A percentile compares a stretch with the other conserved stretches of the same genome.
Evolutionary conservation across 768 basidiomycete genomes (phyloP).

Genomic region (Candolleomyces efflorescens): DNA sequence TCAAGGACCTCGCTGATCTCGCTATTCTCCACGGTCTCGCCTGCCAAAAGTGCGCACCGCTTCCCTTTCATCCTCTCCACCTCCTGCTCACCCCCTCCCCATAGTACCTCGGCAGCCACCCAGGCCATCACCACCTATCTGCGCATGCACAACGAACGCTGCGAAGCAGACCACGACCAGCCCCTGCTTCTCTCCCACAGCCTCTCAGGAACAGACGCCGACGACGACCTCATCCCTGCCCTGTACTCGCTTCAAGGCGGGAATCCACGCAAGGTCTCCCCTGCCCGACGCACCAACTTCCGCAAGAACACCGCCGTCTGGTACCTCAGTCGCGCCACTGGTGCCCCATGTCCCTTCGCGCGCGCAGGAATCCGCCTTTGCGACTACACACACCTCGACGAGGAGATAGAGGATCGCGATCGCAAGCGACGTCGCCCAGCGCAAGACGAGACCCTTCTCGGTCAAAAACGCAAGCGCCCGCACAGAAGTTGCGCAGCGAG

Average conservation of each 20-base stretch:
- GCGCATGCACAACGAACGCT: constrained; percentile 66
- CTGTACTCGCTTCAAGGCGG: constrained; percentile 69
- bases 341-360: constrained; percentile 72
- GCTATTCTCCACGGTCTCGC: constrained; percentile 58
- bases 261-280: constrained; percentile 41
- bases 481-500: constrained; percentile 32
- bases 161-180: constrained; percentile 65
- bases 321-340: constrained; percentile 74
- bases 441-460: constrained; percentile 21
- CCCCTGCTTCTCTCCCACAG: constrained; percentile 70
- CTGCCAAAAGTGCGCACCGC: constrained; percentile 61
- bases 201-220: constrained; percentile 65
- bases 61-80: background rate
- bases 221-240: constrained; percentile 72
- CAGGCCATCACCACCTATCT: constrained; percentile 85
- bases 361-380: constrained; percentile 68
- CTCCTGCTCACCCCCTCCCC: background rate
- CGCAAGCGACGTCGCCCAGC: constrained; percentile 20
- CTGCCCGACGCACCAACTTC: constrained; percentile 61
- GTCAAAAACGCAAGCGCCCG: constrained; percentile 41
- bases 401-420: constrained; percentile 20
- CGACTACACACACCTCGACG: constrained; percentile 57
- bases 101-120: constrained; percentile 72
- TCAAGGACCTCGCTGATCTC: constrained; percentile 80
- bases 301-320: constrained; percentile 76